Base-by-base conservation (phyloP, 192 early-diverging fungal species). In the Endogone sp. region DNA sequence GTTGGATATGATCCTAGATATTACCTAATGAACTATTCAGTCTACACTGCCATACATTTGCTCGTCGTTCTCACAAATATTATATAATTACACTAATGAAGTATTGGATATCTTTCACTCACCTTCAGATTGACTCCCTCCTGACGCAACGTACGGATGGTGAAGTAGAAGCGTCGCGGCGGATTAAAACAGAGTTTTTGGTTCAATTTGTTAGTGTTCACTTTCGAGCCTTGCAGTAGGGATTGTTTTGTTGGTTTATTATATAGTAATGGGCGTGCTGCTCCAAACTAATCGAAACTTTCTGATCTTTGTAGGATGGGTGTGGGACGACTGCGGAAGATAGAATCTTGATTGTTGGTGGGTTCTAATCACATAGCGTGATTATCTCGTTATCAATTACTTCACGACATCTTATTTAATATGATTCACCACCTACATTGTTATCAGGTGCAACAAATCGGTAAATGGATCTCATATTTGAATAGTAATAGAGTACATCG, bases 131-230 rank as follows among this genome's bases (percentile, higher is more conserved):
- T 67, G 95, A 98, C 75, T 95, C 93, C 9, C 80, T 98, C 4
- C 67, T 98, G 70, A 92, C 94, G 2, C 89, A 93, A 65, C 86
- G 95, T 20, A 93, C 90, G 0, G 95, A 96, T 60, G 93, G 93
- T 31, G 95, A 98, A 74, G 74, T 87, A 37, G 95, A 98, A 67
- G 91, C 93, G 9, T 92, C 89, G 3, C 75, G 95, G 22, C 77
- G 95, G 44, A 92, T 98, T 57, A 98, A 98, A 77, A 98, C 95
- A 2, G 95, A 96, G 79, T 96, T 96, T 80, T 74, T 97, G 70
- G 88, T 95, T 30, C 89, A 92, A 70, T 87, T 82, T 86, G 68
- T 81, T 27, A 22, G 68, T 72, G 44, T 60, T 56, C 26, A 28
- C 21, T 49, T 13, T 44, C n/a, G n/a, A n/a, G n/a, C n/a, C n/a